Base-by-base conservation (phyloP, 192 early-diverging fungal genomes). In the Coemansia sp. region DNA sequence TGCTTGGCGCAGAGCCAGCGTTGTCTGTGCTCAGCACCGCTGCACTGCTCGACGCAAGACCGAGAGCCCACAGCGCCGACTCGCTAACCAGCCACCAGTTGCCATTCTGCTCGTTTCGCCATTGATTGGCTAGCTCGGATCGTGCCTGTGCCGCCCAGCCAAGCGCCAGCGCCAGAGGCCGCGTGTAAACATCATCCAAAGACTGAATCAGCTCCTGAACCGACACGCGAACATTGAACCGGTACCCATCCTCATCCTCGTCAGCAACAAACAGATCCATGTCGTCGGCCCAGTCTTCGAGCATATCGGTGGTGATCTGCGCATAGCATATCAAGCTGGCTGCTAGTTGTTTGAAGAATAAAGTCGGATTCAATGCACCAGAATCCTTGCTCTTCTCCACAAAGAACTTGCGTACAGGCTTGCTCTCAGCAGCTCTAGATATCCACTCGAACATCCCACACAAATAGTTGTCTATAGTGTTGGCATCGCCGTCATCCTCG, bases 11-110 rank as follows among this genome's bases (percentile, higher is more conserved):
- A 12, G 76, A 13, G 16, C 2, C 6, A 59, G 64, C 69, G 9
- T 62, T 32, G 32, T 32, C 32, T 32, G 32, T 32, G 69, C 12
- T 88, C 83, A 14, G 85, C 63, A 13, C 51, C 10, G 51, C 10
- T 26, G 93, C 59, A 22, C 89, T 86, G 29, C 79, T 81, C 14
- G 87, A 78, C 5, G 84, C 66, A 47, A 82, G 64, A 14, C 93
- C 94, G 24, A 94, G 82, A 29, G 89, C 85, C 72, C 92, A 86
- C 41, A 97, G 76, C 49, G 88, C 84, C 3, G 92, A 88, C 61
- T 97, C 94, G 53, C 91, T 89, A 45, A 89, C 82, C 55, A 93
- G 91, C 94, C 94, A 97, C 92, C 92, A 86, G 58, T 72, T 68
- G 64, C 51, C 24, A 64, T 86, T 77, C 39, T 82, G 71, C 16